phyloP scores from a whole-genome alignment of 1,284 basidiomycete genomes.

The Malassezia psittaci region DNA sequence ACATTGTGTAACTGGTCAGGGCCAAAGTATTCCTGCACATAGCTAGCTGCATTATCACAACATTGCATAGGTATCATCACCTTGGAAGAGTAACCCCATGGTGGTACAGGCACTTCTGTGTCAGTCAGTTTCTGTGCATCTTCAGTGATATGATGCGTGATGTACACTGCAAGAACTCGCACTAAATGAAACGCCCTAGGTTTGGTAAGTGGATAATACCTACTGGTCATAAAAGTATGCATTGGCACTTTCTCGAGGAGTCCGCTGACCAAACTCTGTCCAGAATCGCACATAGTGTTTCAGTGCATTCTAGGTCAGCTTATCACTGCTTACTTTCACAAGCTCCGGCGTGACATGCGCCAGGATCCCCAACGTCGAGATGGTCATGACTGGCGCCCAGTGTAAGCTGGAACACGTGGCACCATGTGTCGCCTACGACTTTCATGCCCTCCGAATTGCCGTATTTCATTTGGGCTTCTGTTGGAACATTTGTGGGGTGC shows the following conservation, averaged over 20 bases:
- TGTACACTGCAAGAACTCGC: slow-evolving; percentile 28
- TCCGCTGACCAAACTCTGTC: neutral
- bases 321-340: slow-evolving; percentile 19
- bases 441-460: slow-evolving; percentile 18
- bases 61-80: slow-evolving; percentile 58
- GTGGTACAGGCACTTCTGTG: slow-evolving; percentile 69
- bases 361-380: slow-evolving; percentile 32
- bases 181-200: slow-evolving; percentile 19
- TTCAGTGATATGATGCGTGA: slow-evolving; percentile 44
- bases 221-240: slow-evolving; percentile 23
- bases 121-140: slow-evolving; percentile 55
- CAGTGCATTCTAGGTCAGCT: slow-evolving; percentile 11
- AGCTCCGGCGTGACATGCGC: slow-evolving; percentile 39
- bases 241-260: slow-evolving; percentile 15
- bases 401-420: neutral
- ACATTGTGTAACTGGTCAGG: slow-evolving; percentile 65
- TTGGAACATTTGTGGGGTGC: slow-evolving; percentile 25
- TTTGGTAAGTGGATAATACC: neutral
- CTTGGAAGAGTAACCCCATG: slow-evolving; percentile 71
- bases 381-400: slow-evolving; percentile 23
- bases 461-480: slow-evolving; percentile 24
- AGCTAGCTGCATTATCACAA: slow-evolving; percentile 66
- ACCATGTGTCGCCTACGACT: neutral
- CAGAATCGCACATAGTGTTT: slow-evolving; percentile 12
- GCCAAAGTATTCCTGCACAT: slow-evolving; percentile 71